Evolutionary conservation across 192 early-diverging fungal species (phyloP).

Genomic region (Radiomyces spectabilis): DNA sequence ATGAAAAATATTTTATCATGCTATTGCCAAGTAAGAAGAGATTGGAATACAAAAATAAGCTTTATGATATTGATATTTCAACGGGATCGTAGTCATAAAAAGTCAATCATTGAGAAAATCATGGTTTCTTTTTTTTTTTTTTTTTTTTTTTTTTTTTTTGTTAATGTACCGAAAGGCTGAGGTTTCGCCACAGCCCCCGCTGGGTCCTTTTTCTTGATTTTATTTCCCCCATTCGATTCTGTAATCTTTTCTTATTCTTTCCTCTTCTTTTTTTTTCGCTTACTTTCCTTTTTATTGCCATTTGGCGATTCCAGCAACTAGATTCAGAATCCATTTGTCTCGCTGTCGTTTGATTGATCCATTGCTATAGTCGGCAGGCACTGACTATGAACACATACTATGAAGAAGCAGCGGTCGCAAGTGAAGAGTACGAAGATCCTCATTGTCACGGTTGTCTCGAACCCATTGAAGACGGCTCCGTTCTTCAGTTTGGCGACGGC

Average conservation of each 20-base stretch:
- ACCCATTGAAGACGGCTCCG: slow-evolving; percentile 71
- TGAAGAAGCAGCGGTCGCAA: not conserved
- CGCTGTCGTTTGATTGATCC: not conserved
- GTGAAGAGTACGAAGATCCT: slow-evolving; percentile 34
- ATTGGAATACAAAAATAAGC: too few relatives aligned
- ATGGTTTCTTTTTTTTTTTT: not conserved
- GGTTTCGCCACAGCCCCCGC: too few relatives aligned
- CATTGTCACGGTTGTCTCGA: slow-evolving; percentile 62
- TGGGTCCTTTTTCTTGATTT: slow-evolving; percentile 1
- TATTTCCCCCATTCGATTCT: not conserved
- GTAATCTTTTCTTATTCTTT: not conserved
- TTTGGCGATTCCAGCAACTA: too few relatives aligned
- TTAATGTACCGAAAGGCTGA: too few relatives aligned
- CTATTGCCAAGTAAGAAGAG: too few relatives aligned
- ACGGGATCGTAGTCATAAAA: too few relatives aligned
- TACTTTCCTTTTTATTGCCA: not conserved
- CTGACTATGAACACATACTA: slow-evolving; percentile 2
- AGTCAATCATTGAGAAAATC: too few relatives aligned
- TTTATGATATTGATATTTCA: too few relatives aligned
- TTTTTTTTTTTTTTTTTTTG: not conserved
- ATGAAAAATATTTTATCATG: too few relatives aligned
- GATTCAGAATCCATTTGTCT: not conserved
- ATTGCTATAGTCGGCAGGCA: not conserved
- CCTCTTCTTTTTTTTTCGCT: not conserved
- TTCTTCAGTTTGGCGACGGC: slow-evolving; percentile 77